Evolutionary conservation across 306 rosid species (phyloP).

Genomic region (Spatholobus suberectus): DNA sequence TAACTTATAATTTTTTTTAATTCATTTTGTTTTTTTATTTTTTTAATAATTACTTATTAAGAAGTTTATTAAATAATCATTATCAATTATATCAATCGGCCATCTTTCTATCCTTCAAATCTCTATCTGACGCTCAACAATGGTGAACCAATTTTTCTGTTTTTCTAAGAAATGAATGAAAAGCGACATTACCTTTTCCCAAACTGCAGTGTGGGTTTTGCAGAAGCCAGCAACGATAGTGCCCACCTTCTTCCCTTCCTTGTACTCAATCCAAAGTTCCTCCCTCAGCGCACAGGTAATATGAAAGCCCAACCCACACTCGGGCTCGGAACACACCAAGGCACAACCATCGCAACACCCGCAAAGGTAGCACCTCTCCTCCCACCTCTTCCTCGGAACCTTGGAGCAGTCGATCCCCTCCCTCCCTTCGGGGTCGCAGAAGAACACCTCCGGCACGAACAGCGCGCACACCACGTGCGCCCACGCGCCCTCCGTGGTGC

Average conservation of each 20-base stretch:
- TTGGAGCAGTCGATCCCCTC: slow-evolving; percentile 79
- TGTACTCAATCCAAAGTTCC: slow-evolving; percentile 73
- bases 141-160: too few relatives aligned
- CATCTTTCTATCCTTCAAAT: too few relatives aligned
- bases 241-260: slow-evolving; percentile 64
- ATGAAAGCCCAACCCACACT: slow-evolving; percentile 73
- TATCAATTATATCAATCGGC: too few relatives aligned
- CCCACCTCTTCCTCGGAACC: slow-evolving; percentile 72
- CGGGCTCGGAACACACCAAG: slow-evolving; percentile 71
- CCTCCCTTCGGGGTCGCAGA: slow-evolving; percentile 72
- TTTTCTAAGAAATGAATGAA: too few relatives aligned
- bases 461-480: slow-evolving; percentile 78
- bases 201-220: slow-evolving; percentile 59
- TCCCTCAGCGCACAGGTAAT: slow-evolving; percentile 74
- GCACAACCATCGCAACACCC: slow-evolving; percentile 57
- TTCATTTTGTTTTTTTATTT: too few relatives aligned
- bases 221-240: slow-evolving; percentile 91
- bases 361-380: slow-evolving; percentile 64
- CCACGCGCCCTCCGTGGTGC: slow-evolving; percentile 57
- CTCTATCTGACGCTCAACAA: too few relatives aligned
- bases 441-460: slow-evolving; percentile 84
- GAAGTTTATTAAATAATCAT: too few relatives aligned
- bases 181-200: slow-evolving; percentile 63
- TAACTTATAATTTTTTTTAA: too few relatives aligned
- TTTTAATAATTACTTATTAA: too few relatives aligned